Evolutionary conservation across 257 asterid genomes (phyloP), one percentile per base, ranked within the genome.

Genomic region (Prunella vulgaris): DNA sequence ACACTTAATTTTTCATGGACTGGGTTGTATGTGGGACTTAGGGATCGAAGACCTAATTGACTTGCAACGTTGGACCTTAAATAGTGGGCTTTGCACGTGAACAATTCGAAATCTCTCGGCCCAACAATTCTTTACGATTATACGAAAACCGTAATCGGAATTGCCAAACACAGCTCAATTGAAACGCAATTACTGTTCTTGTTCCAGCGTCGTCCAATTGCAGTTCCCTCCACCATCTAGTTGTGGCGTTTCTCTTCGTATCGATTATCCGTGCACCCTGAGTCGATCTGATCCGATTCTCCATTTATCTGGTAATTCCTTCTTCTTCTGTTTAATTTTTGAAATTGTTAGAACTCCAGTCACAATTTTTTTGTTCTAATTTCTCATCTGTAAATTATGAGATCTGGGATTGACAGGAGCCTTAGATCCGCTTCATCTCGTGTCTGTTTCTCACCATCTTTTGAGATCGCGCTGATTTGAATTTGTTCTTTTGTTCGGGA

Each of bases 391-490:
- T 64, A 66, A 56, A 20, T 27, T 69, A 67, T 59, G 48, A 80
- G 84, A 83, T 83, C 84, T 78, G 82, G 62, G 68, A 49, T 53
- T 58, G 65, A 40, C 51, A 38, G 21, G 27, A 54, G 48, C 54
- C 62, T 32, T 76, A 67, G 84, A 83, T 83, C 88, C 73, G 56
- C 48, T 40, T 44, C 52, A 17, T 71, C 68, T 25, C 53, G 28
- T 60, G 66, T 17, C 2, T 14, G 35, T 52, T 15, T 60, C 21
- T 64, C 53, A 15, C 24, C 20, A 3, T 54, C 51, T 10, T 14
- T 68, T 24, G 74, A 48, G 66, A 74, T 64, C 66, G 48, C 20
- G 66, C 14, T 64, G 58, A 46, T 71, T 57, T 62, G 5, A 24
- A 24, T 27, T 37, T 27, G 60, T 24, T 53, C 52, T 12, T 62